phyloP scores from a whole-genome alignment of 805 yeast genomes.

The Vanderwaltozyma verrucispora region DNA sequence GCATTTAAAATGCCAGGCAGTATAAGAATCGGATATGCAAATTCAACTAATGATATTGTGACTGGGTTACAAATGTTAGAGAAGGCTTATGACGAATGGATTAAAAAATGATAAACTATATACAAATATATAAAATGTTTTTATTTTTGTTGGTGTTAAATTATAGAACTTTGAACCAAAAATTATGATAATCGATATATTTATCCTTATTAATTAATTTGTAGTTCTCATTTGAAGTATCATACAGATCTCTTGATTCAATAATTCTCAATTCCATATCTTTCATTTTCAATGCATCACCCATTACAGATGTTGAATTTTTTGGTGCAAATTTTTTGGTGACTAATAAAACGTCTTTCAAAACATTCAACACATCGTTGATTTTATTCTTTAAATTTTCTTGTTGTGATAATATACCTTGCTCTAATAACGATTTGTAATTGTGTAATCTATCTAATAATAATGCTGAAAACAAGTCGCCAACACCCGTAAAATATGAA shows the following conservation, averaged over 20 bases:
- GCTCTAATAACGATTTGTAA: neutral
- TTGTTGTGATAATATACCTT: neutral
- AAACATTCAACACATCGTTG: slow-evolving; percentile 25
- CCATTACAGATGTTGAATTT: slow-evolving; percentile 38
- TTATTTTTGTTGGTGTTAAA: neutral
- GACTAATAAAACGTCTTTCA: slow-evolving; percentile 21
- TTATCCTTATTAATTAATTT: neutral
- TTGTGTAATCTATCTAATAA: slow-evolving; percentile 50
- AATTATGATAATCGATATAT: slow-evolving; percentile 2
- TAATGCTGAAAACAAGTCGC: slow-evolving; percentile 80
- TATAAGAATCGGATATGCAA: slow-evolving; percentile 41
- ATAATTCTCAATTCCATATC: slow-evolving; percentile 63
- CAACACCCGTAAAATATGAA: slow-evolving; percentile 90
- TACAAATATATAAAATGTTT: too few species aligned
- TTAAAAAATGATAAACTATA: neutral
- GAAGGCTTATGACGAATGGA: slow-evolving; percentile 9
- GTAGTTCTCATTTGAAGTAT: neutral
- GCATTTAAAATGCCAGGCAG: slow-evolving; percentile 34
- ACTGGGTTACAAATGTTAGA: slow-evolving; percentile 28
- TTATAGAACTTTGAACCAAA: slow-evolving; percentile 7
- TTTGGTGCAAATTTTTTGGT: slow-evolving; percentile 16
- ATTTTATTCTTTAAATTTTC: slow-evolving; percentile 8
- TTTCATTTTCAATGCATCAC: slow-evolving; percentile 47
- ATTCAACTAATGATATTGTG: slow-evolving; percentile 27
- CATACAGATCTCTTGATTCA: slow-evolving; percentile 39